Conservation (phyloP, 352 stramenopile genomes). For the Phytophthora vignae region DNA sequence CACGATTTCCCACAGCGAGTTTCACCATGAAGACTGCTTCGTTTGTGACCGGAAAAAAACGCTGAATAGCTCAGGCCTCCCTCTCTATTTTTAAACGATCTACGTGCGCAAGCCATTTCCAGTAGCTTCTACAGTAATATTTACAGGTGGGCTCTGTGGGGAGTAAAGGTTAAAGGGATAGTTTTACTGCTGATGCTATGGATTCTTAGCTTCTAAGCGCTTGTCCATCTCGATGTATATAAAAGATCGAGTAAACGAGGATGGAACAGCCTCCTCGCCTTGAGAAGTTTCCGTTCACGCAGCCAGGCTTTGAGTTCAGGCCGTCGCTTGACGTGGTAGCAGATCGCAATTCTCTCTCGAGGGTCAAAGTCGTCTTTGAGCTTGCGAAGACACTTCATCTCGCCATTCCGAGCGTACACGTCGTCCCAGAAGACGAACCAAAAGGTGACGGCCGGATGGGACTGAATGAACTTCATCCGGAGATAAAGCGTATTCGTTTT, state of each 20-base stretch:
- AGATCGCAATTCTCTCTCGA: not conserved
- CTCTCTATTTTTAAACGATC: not conserved
- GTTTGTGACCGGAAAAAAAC: conserved; percentile 1
- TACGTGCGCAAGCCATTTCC: too few species aligned
- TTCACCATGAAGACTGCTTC: not conserved
- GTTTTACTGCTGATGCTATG: too few species aligned
- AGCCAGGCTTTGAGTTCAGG: not conserved
- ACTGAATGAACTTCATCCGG: not conserved
- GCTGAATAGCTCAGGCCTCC: not conserved
- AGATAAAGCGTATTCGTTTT: too few species aligned
- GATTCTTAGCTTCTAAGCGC: too few species aligned
- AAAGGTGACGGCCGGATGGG: not conserved
- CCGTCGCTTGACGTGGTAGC: not conserved
- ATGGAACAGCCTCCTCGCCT: not conserved
- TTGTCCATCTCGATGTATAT: conserved; percentile 28
- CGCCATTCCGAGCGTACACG: not conserved
- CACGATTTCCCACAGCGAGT: not conserved
- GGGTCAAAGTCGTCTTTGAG: not conserved
- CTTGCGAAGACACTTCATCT: not conserved
- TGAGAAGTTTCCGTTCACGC: not conserved
- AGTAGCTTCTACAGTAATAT: too few species aligned
- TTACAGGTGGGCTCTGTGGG: too few species aligned
- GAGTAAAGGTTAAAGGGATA: too few species aligned
- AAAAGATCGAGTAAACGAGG: conserved; percentile 6
- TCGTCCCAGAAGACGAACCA: conserved; percentile 1